A percentile compares a stretch with the other conserved stretches of the same genome.
phyloP scores from a whole-genome alignment of 2,329 filamentous ascomycete genomes.

The Curvularia sp. region DNA sequence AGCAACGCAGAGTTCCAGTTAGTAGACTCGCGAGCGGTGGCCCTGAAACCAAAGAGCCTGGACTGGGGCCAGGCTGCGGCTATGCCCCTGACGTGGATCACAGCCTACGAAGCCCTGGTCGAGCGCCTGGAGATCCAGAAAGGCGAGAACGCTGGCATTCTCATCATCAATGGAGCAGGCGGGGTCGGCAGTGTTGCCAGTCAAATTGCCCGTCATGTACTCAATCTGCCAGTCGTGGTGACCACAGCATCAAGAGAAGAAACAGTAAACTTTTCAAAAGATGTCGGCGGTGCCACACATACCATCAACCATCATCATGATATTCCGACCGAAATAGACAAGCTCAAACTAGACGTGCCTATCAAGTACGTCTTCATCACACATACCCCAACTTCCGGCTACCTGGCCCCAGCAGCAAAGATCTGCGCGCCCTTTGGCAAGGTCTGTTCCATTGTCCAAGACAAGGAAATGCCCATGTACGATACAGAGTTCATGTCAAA shows the following conservation, averaged over 20 bases:
- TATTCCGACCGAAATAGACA: constrained; percentile 2
- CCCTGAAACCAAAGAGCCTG: constrained; percentile 12
- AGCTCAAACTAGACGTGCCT: constrained; percentile 8
- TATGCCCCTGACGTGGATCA: constrained; percentile 18
- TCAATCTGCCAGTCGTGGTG: constrained; percentile 14
- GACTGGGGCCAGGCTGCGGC: constrained; percentile 15
- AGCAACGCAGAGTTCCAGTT: constrained; percentile 16
- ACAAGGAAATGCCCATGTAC: constrained; percentile 18
- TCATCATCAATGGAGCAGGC: constrained; percentile 16
- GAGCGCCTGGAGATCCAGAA: constrained; percentile 12
- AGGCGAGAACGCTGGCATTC: constrained; percentile 3
- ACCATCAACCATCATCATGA: constrained; percentile 14
- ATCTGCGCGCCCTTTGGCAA: constrained; percentile 11
- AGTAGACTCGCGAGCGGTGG: constrained; percentile 11
- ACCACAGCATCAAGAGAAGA: constrained; percentile 16
- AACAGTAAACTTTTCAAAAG: constrained; percentile 13
- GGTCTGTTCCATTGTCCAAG: constrained; percentile 12
- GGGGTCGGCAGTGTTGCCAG: constrained; percentile 15
- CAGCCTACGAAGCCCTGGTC: constrained; percentile 12
- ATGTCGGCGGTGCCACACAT: constrained; percentile 10
- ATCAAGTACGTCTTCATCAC: constrained; percentile 17
- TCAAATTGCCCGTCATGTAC: constrained; percentile 12
- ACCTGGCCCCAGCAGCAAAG: constrained; percentile 11
- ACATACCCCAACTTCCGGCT: constrained; percentile 10
- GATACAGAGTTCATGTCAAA: constrained; percentile 17